Evolutionary conservation across 176 grass and related monocot species (phyloP), one percentile per base, ranked within the genome.

Genomic region (Metroxylon sagu): DNA sequence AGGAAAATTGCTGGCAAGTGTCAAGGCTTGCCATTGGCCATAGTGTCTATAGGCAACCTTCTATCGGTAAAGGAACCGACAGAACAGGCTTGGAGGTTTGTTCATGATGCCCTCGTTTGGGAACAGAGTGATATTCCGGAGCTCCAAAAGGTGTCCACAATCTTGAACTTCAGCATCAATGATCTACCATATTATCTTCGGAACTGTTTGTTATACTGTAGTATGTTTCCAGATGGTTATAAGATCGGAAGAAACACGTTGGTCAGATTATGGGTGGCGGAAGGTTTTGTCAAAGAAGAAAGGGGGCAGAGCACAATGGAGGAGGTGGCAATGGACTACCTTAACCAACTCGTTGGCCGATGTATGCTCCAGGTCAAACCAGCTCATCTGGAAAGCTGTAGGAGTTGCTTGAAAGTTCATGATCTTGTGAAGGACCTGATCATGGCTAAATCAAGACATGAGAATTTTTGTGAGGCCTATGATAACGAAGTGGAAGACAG

Each of bases 221-320:
- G 67, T 48, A 67, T 85, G 48, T 85, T 80, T 51, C 77, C 83
- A 14, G 77, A 85, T 19, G 69, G 77, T 64, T 71, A 65, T 80
- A 26, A 31, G 2, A 61, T 85, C 16, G 28, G 56, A 60, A 85
- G 72, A 23, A 80, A 77, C 7, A 68, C 30, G 60, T 50, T 80
- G 1, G 62, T 73, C n/a, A 67, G 67, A 17, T 67, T 80, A 7
- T 80, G 83, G 73, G 39, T 85, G 18, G 83, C 73, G 4, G 77
- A 80, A 58, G 83, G 83, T 8, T 79, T 88, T 26, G 35, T 88
- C 16, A n/a, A n/a, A n/a, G 59, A 48, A 14, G 70, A 73, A 61
- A 68, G 16, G 0, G 17, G 16, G 1, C 15, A 54, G 23, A 65
- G 53, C 31, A 74, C 72, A 14, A 29, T 52, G 39, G 85, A 89